Conservation (phyloP, 352 stramenopile genomes). For the Phytopythium ostracodes region DNA sequence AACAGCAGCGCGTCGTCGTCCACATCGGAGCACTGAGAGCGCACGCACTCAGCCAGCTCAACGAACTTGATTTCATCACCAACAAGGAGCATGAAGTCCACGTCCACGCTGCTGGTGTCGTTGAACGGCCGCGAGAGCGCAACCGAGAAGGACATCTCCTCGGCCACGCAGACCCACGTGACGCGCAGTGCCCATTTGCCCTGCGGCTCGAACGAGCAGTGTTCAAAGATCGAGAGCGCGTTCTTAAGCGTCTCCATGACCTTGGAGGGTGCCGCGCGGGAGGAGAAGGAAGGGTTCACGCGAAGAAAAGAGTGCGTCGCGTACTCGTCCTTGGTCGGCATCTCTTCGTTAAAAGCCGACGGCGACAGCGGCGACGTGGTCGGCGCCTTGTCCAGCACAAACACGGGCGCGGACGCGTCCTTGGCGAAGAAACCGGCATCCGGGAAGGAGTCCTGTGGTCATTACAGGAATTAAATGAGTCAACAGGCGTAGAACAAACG, state of each 20-base stretch:
- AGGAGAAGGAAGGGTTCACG: constrained; percentile 55
- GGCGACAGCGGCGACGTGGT: constrained; percentile 41
- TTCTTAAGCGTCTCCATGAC: constrained; percentile 53
- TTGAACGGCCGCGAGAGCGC: constrained; percentile 37
- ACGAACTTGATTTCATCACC: constrained; percentile 59
- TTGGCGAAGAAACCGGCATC: not conserved
- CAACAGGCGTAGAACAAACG: not conserved
- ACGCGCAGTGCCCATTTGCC: constrained; percentile 43
- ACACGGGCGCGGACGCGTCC: constrained; percentile 8
- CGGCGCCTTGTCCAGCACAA: constrained; percentile 16
- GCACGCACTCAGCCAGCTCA: constrained; percentile 48
- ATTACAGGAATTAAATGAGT: not conserved
- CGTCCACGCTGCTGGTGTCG: constrained; percentile 29
- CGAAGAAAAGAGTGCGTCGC: constrained; percentile 36
- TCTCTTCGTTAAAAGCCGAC: constrained; percentile 23
- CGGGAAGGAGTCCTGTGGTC: not conserved
- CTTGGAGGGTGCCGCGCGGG: constrained; percentile 23
- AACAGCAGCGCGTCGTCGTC: constrained; percentile 59
- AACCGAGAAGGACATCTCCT: constrained; percentile 60
- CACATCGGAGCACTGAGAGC: constrained; percentile 46
- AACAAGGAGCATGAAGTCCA: constrained; percentile 48
- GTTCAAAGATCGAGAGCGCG: constrained; percentile 30
- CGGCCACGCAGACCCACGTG: constrained; percentile 56
- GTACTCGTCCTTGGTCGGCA: constrained; percentile 55
- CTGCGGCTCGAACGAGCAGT: constrained; percentile 32